Percentiles rank a stretch among this genome's conserved stretches.
phyloP scores from a whole-genome alignment of 176 grass and related monocot genomes.

The Poa pratensis region DNA sequence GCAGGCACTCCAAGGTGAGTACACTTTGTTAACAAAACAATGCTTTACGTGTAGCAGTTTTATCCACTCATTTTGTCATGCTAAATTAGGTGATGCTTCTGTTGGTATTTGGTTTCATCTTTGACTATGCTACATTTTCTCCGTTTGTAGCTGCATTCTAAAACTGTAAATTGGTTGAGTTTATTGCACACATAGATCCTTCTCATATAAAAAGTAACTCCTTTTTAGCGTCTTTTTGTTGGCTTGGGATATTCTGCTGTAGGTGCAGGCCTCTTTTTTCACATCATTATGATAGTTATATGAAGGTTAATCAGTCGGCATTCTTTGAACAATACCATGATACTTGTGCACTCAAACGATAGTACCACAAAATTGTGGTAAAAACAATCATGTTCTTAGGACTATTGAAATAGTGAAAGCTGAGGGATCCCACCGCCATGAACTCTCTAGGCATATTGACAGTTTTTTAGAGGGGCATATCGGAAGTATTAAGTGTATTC shows the following conservation, averaged over 20 bases:
- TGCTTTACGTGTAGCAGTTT: not conserved
- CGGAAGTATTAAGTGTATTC: not conserved
- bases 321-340: constrained; percentile 13
- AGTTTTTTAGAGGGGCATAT: not conserved
- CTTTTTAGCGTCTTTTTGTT: not conserved
- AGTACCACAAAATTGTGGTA: not conserved
- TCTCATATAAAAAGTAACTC: not conserved
- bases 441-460: not conserved
- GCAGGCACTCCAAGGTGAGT: constrained; percentile 73
- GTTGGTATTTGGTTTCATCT: constrained; percentile 17
- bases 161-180: constrained; percentile 31
- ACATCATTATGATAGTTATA: not conserved
- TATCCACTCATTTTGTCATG: not conserved
- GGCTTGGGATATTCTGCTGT: not conserved
- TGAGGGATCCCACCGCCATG: not conserved
- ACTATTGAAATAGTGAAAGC: not conserved
- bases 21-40: constrained; percentile 22
- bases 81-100: not conserved
- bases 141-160: not conserved
- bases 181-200: not conserved
- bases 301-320: not conserved
- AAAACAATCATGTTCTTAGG: not conserved
- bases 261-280: not conserved
- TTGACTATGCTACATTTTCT: not conserved
- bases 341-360: not conserved